Base-by-base conservation (phyloP, 805 yeast species). In the Hanseniaspora singularis region DNA sequence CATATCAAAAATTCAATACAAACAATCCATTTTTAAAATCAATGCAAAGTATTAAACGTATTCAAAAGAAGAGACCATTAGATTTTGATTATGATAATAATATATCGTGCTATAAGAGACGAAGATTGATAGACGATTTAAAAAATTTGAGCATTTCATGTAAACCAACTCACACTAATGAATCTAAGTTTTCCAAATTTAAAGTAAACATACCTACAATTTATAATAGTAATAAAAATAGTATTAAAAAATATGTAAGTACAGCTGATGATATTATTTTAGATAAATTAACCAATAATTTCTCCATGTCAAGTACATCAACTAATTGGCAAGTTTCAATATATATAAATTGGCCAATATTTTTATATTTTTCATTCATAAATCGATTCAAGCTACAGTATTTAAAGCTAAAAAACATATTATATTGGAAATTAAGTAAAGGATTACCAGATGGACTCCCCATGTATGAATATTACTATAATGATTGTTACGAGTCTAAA, bases 401-500 rank as follows among this genome's bases (percentile, higher is more conserved):
- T 18, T 19, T 38, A 15, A 40, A 45, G n/a, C 15, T 27, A 27
- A 26, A 32, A 26, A 31, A 37, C 20, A 27, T 37, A 2, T 23
- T 45, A 14, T 40, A 33, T 15, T 37, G 42, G 31, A 15, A 32
- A 31, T 28, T 14, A 6, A 28, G 22, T 15, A 31, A n/a, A 3
- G 39, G 34, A 5, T 23, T 34, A n/a, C 24, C 33, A 7, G n/a
- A 23, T 4, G 15, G 26, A 4, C 37, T 33, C 33, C 42, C 28
- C 37, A 38, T 23, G 1, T 22, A 45, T 19, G 33, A 42, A 9
- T 19, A 42, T 15, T 30, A n/a, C 14, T 26, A 23, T 9, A 37
- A 37, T 14, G 48, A 44, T 16, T 36, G 48, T 10, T 44, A 44
- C 19, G 38, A 37, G 18, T 16, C 26, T 12, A 15, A 24, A 14